phyloP scores from a whole-genome alignment of 208 protist species.

The Phytomonas francai region DNA sequence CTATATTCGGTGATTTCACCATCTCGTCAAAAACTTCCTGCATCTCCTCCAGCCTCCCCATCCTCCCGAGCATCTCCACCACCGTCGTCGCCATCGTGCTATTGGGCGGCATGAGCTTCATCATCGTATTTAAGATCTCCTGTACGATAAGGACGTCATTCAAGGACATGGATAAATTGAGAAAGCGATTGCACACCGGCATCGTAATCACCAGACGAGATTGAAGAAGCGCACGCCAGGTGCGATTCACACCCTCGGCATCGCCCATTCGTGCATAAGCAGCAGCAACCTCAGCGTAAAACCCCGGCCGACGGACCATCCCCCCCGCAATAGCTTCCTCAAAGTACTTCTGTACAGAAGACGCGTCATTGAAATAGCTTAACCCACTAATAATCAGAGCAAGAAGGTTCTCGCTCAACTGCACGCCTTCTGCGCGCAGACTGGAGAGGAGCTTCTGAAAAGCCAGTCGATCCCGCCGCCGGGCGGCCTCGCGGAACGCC shows the following conservation, averaged over 20 bases:
- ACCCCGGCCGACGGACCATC: conserved; percentile 42
- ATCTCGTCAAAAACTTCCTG: conserved; percentile 85
- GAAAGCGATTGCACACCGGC: conserved; percentile 87
- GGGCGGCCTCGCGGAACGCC: conserved; percentile 64
- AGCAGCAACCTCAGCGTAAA: conserved; percentile 74
- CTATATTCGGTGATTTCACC: conserved; percentile 68
- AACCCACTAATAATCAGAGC: conserved; percentile 63
- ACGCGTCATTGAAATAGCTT: conserved; percentile 56
- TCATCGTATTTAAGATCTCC: conserved; percentile 87
- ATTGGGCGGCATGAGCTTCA: conserved; percentile 84
- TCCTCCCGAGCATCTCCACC: conserved; percentile 89
- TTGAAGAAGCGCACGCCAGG: conserved; percentile 67
- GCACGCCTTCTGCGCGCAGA: conserved; percentile 29
- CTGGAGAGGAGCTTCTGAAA: conserved; percentile 56
- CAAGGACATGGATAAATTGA: conserved; percentile 76
- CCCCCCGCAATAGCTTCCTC: conserved; percentile 38
- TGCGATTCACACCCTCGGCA: conserved; percentile 43
- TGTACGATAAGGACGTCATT: conserved; percentile 85
- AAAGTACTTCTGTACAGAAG: conserved; percentile 56
- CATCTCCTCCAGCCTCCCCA: conserved; percentile 84
- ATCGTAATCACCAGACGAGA: conserved; percentile 77
- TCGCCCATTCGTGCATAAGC: conserved; percentile 65
- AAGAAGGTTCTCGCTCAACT: conserved; percentile 70
- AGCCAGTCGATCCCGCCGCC: conserved; percentile 31
- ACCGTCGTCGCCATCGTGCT: conserved; percentile 87